Evolutionary conservation across 257 asterid genomes (phyloP).

Genomic region (Ligustrum vulgare): DNA sequence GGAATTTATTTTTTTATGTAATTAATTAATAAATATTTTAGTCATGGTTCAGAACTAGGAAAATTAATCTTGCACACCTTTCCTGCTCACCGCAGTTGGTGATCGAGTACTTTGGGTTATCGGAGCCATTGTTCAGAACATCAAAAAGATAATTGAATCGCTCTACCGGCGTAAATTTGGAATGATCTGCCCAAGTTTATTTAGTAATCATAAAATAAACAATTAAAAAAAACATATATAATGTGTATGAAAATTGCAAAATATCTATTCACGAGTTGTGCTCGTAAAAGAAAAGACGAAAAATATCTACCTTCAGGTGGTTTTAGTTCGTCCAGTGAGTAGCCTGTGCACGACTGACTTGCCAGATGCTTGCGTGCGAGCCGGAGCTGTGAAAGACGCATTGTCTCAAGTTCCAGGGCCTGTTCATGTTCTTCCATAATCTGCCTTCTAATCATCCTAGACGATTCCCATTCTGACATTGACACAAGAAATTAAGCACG

Average conservation of each 20-base stretch:
- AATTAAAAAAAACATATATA: not conserved
- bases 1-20: not conserved
- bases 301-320: conserved; percentile 48
- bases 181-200: conserved; percentile 40
- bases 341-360: conserved; percentile 33
- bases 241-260: not conserved
- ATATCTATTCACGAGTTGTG: not conserved
- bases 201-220: not conserved
- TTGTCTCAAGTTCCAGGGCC: conserved; percentile 54
- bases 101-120: conserved; percentile 36
- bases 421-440: conserved; percentile 52
- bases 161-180: conserved; percentile 47
- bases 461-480: conserved; percentile 53
- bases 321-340: conserved; percentile 51
- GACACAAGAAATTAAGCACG: not conserved
- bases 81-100: conserved; percentile 51
- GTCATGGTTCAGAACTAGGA: not conserved
- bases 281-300: not conserved
- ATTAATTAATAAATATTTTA: too few relatives aligned
- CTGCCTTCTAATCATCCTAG: conserved; percentile 49
- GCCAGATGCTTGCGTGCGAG: conserved; percentile 38
- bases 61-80: conserved; percentile 44
- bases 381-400: conserved; percentile 62
- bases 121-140: conserved; percentile 46
- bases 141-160: conserved; percentile 40